Evolutionary conservation across 805 yeast species (phyloP), one percentile per base, ranked within the genome.

Genomic region (Nakazawaea peltata): DNA sequence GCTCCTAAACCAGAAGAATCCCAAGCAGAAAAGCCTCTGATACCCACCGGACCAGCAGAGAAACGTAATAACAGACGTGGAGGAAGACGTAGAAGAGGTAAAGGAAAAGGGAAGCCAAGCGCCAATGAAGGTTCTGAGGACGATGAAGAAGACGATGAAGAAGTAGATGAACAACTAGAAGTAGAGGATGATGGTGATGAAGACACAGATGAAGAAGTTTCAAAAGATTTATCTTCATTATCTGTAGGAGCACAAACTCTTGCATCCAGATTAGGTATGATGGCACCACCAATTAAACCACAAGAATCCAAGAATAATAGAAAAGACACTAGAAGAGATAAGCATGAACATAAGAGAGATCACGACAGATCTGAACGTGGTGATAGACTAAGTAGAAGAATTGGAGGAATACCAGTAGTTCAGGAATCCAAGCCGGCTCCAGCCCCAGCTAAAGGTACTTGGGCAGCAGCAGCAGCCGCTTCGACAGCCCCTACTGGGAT

Each of bases 191-290:
- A 26, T 19, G 28, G 27, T 11, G 25, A 21, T 13, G 29, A 27
- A 21, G 21, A 21, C 12, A 19, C 15, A 21, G 35, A 36, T 11
- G 34, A 30, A 26, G 39, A 31, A 30, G 34, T 25, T 10, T 18
- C 30, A 4, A 28, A 29, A 21, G 25, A 19, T n/a, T 14, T 37
- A 12, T 6, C 15, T 5, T 34, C 33, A 8, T 22, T 37, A 13
- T 37, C 41, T 1, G 11, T 29, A 14, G 41, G 24, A 9, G 41
- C 41, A n/a, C 36, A 37, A 26, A 13, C 19, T 13, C 16, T 37
- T 15, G 41, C 41, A 3, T 18, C 41, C 4, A 28, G 41, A 24
- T 26, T 37, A 19, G 41, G 41, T 16, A 12, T 37, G 18, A 24
- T 37, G 34, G 10, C 33, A 8, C 19, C 19, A 7, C 22, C 39